Evolutionary conservation across 495 filamentous ascomycete genomes (phyloP).

Genomic region (Hypoxylon crocopeplum): DNA sequence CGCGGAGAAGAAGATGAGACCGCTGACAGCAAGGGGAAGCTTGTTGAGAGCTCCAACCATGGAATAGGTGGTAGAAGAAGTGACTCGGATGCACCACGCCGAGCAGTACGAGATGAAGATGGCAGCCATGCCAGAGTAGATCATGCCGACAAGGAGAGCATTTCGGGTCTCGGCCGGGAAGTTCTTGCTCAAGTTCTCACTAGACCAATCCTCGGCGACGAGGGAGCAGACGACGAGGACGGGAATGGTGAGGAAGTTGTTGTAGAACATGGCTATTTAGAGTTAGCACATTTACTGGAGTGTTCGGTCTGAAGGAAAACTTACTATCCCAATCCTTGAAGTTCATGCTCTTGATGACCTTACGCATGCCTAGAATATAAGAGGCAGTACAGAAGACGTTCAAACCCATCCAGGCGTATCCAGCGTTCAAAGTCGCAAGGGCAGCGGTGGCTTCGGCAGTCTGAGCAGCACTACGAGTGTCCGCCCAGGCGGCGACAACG

Average conservation of each 20-base stretch:
- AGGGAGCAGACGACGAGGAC: constrained; percentile 85
- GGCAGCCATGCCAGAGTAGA: constrained; percentile 90
- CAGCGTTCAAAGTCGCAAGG: constrained; percentile 90
- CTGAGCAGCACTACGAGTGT: constrained; percentile 84
- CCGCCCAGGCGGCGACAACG: constrained; percentile 95
- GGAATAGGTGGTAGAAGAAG: constrained; percentile 94
- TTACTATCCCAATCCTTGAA: constrained; percentile 99
- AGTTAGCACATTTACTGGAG: constrained; percentile 42
- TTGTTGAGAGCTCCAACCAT: constrained; percentile 99
- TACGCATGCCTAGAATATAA: constrained; percentile 93
- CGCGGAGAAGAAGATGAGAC: constrained; percentile 93
- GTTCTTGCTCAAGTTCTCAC: constrained; percentile 81
- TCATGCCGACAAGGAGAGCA: constrained; percentile 81
- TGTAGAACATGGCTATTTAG: constrained; percentile 94
- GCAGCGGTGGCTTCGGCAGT: constrained; percentile 69
- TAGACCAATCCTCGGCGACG: constrained; percentile 90
- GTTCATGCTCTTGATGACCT: constrained; percentile 98
- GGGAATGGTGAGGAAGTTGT: constrained; percentile 97
- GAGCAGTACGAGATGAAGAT: constrained; percentile 99
- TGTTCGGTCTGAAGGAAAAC: constrained; percentile 41
- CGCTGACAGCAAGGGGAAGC: constrained; percentile 89
- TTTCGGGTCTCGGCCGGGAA: constrained; percentile 82
- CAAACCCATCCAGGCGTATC: constrained; percentile 97
- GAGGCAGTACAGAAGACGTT: constrained; percentile 96
- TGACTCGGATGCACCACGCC: constrained; percentile 97